Evolutionary conservation across 2,329 filamentous ascomycete genomes (phyloP), one percentile per base, ranked within the genome.

Genomic region (Coniochaeta prunicola): DNA sequence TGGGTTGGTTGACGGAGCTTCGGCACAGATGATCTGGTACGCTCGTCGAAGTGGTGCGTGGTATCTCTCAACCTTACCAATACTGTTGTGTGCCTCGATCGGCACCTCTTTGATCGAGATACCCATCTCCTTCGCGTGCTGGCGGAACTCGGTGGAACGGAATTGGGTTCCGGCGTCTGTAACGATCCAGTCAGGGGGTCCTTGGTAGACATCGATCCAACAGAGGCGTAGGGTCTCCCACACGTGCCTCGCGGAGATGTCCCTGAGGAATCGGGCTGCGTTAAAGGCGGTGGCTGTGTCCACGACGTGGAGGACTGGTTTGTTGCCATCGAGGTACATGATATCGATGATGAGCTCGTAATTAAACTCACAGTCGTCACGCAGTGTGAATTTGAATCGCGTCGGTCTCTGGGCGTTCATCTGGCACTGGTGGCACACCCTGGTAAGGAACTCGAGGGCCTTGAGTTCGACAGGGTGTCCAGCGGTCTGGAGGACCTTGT

Each of bases 391-490:
- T 15, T 36, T 36, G 33, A 36, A 36, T 3, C 33, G 33, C 5
- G 33, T 63, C 67, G 73, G 21, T 60, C 77, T 1, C 76, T 77
- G 4, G 74, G 71, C 13, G 73, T 80, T 40, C 33, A 36, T 36
- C 12, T 36, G 33, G 33, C 33, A 36, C 7, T 36, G 33, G 33
- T 40, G 36, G 36, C 36, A 40, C 7, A 40, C 13, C 36, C 17
- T 17, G 7, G 36, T 40, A 15, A 40, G 12, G 7, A 7, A 4
- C 7, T 7, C 36, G 12, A 40, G 6, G 17, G 36, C 36, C 7
- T 40, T 5, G 13, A 19, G 12, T 40, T 7, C 36, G 7, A 40
- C 36, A 9, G 36, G 36, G 36, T 40, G 36, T 5, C 36, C 36
- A 40, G 36, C 36, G 5, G 8, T 7, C 36, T 40, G 13, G 13